These are phyloP conservation scores for Pythium rhizo-oryzae DNA, from an alignment of 352 stramenopile species.

Conservation along the genomic window DNA sequence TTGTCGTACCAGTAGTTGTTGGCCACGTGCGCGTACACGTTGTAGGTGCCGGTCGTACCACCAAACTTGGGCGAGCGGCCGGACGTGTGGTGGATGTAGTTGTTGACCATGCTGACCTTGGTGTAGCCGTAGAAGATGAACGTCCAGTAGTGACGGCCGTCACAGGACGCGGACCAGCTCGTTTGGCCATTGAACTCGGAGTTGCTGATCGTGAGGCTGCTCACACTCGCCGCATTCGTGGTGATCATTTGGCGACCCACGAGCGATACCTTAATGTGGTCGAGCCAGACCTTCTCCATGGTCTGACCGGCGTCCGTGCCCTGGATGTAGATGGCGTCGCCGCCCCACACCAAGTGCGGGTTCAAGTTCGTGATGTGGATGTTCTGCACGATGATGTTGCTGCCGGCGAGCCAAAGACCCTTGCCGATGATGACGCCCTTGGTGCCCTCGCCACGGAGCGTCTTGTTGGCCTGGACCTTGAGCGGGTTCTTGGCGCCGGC, in stretches of 20 bases:
- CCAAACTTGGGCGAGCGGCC: conserved; percentile 46
- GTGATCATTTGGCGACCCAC: conserved; percentile 48
- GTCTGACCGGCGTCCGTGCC: conserved; percentile 23
- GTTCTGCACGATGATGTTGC: conserved; percentile 62
- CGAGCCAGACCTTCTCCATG: conserved; percentile 44
- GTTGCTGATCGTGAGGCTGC: conserved; percentile 51
- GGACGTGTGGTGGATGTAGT: conserved; percentile 47
- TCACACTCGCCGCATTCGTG: conserved; percentile 35
- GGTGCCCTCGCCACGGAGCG: conserved; percentile 40
- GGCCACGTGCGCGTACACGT: conserved; percentile 31
- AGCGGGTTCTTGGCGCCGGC: conserved; percentile 37
- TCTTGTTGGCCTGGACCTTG: conserved; percentile 44
- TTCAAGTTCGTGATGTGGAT: conserved; percentile 62
- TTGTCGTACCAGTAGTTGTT: conserved; percentile 34
- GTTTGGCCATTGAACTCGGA: conserved; percentile 55
- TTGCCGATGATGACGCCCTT: conserved; percentile 46
- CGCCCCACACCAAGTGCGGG: conserved; percentile 42
- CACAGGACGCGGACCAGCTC: conserved; percentile 43
- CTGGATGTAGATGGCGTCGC: conserved; percentile 33
- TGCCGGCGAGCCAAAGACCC: conserved; percentile 35
- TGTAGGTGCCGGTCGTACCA: conserved; percentile 27
- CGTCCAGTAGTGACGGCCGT: conserved; percentile 59
- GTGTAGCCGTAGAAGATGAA: conserved; percentile 40
- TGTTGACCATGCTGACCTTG: conserved; percentile 45
- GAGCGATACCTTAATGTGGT: conserved; percentile 48